Evolutionary conservation across 2,329 filamentous ascomycete genomes (phyloP).

Genomic region (Aspergillus ochraceoroseus): DNA sequence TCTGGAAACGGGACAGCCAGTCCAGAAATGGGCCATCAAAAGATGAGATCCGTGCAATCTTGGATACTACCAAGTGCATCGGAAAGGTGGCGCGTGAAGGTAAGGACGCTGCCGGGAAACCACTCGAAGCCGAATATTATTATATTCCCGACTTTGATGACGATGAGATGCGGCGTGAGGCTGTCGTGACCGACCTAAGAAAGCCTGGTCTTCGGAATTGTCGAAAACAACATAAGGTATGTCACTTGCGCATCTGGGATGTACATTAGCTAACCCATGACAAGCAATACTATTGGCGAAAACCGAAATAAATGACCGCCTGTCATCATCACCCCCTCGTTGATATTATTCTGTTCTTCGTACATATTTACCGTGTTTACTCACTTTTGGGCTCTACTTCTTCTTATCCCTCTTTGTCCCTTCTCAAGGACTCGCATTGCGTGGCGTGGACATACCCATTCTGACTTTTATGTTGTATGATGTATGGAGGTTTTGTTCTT

Average conservation of each 20-base stretch:
- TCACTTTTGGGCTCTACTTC: conserved; percentile 22
- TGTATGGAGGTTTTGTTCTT: conserved; percentile 16
- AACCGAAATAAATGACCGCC: conserved; percentile 47
- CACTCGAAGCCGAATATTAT: conserved; percentile 94
- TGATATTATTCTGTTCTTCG: conserved; percentile 24
- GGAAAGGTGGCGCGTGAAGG: conserved; percentile 85
- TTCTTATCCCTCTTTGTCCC: conserved; percentile 14
- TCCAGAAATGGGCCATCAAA: conserved; percentile 51
- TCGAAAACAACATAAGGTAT: conserved; percentile 95
- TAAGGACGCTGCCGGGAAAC: conserved; percentile 92
- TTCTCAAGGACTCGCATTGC: conserved; percentile 38
- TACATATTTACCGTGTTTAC: conserved; percentile 32
- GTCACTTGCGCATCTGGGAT: conserved; percentile 23
- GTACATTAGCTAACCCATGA: too few species aligned
- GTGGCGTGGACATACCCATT: conserved; percentile 42
- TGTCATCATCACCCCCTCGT: conserved; percentile 6
- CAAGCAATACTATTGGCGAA: conserved; percentile 69
- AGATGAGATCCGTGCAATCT: conserved; percentile 62
- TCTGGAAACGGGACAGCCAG: conserved; percentile 49
- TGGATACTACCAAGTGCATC: conserved; percentile 71
- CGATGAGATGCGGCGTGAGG: conserved; percentile 70
- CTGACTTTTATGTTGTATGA: conserved; percentile 27
- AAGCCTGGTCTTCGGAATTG: conserved; percentile 87
- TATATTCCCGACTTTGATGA: conserved; percentile 84
- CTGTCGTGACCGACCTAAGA: conserved; percentile 77